Base-by-base conservation (phyloP, 495 filamentous ascomycete genomes). In the Daldinia bambusicola region DNA sequence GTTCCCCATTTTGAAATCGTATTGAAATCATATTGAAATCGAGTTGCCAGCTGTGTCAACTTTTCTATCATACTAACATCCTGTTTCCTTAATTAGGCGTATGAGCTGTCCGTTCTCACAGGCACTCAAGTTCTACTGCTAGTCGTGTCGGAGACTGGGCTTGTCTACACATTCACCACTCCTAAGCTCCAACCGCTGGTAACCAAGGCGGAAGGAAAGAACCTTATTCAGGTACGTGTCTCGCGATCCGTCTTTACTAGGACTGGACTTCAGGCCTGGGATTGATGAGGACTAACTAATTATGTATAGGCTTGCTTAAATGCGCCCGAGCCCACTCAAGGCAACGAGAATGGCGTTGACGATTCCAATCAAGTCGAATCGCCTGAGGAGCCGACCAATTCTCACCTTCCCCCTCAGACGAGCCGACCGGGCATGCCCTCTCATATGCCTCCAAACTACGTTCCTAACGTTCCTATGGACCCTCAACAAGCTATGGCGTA, bases 111-210 rank as follows among this genome's bases (percentile, higher is more conserved):
- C 14, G 95, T 99, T 72, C 88, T 99, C 74, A 99, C 95, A 12
- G 95, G 95, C 71, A 99, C 95, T 52, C 95, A 99, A 86, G 95
- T 99, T 31, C 88, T 99, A 37, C 87, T 99, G 20, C 89, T 99
- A 61, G 95, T 99, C 76, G 95, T 99, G 58, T 98, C 96, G 38
- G 95, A 99, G 83, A 99, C 95, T 58, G 95, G 95, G 60, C 88
- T 99, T 22, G 95, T 99, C 74, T 99, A 99, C 80, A 99, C 96
- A 67, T 99, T 99, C 81, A 99, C 96, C 66, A 99, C 96, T 8
- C 95, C 96, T 7, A 99, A 99, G 85, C 90, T 99, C 40, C 96
- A 99, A 84, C 96, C 96, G 68, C 87, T 99, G 52, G 96, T 99
- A 63, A 99, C 96, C 70, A 99, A 99, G 86, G 90, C 96, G 9